A percentile compares a stretch with the other conserved stretches of the same genome.
Evolutionary conservation across 495 filamentous ascomycete genomes (phyloP).

Genomic region (Trichoderma erinaceum): DNA sequence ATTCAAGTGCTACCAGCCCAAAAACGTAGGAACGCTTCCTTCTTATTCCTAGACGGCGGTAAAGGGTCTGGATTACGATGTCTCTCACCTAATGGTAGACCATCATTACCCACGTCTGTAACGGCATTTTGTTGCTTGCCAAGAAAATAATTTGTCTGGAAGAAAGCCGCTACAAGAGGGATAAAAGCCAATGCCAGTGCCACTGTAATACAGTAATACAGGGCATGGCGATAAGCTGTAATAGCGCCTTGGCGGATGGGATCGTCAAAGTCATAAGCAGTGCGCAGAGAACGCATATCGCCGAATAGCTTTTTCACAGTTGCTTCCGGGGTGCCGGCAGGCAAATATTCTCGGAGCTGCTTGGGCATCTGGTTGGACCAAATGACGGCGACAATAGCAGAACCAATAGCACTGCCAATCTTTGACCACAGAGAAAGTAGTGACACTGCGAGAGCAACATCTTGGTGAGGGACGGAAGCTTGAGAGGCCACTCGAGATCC

Average conservation of each 20-base stretch:
- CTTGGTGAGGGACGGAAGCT: slow-evolving; percentile 13
- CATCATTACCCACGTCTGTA: slow-evolving; percentile 12
- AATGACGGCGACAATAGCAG: slow-evolving; percentile 9
- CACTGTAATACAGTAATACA: background rate
- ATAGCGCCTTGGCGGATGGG: slow-evolving; percentile 10
- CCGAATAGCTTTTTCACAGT: background rate
- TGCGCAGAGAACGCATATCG: background rate
- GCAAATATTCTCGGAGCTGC: background rate
- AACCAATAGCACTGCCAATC: background rate
- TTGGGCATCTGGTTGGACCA: slow-evolving; percentile 5
- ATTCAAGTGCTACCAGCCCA: background rate
- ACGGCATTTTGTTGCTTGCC: slow-evolving; percentile 15
- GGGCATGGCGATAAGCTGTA: background rate
- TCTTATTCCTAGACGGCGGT: background rate
- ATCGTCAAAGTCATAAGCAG: slow-evolving; percentile 6
- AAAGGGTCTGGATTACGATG: background rate
- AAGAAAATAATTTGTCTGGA: slow-evolving; percentile 8
- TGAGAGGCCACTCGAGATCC: slow-evolving; percentile 5
- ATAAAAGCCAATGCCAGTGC: slow-evolving; percentile 4
- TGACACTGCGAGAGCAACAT: background rate
- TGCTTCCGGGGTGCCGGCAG: background rate
- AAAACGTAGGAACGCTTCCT: background rate
- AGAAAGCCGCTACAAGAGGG: slow-evolving; percentile 14
- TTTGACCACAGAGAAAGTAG: slow-evolving; percentile 4
- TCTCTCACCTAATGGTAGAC: background rate